Evolutionary conservation across 2,329 filamentous ascomycete species (phyloP), one percentile per base, ranked within the genome.

Genomic region (Bipolaris victoriae): DNA sequence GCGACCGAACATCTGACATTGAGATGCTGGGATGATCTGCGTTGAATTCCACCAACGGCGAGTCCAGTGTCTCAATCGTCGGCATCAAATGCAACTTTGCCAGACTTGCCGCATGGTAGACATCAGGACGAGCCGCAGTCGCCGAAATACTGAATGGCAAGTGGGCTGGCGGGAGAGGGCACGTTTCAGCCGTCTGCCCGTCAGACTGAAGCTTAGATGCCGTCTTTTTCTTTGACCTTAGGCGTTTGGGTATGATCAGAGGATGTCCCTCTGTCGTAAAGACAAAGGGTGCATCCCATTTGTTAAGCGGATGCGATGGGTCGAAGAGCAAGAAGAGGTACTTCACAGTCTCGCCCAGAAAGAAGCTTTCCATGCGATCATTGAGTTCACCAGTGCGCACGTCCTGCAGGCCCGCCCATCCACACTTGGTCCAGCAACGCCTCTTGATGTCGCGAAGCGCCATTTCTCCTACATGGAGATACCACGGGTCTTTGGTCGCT

Each of bases 281-380:
- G 13, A 99, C 94, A 74, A 90, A 96, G 0, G 93, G 87, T 0
- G 88, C 88, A 76, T 98, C 95, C 37, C 96, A 80, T 18, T 86
- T 88, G 76, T 98, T 98, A 40, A 99, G 79, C 0, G 93, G 92
- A 77, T 98, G 95, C 13, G 88, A 84, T 4, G 88, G 84, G 64
- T 96, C 91, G 75, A 96, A 98, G 2, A 98, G 85, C 52, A 99
- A 80, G 74, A 96, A 98, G 61, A 99, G 82, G 75, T 99, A 99
- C 77, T 98, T 97, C 43, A 92, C 89, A 1, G 95, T 99, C 77
- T 99, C 95, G 13, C 95, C 94, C 1, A 99, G 83, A 71, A 98
- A 98, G 82, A 98, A 99, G 74, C 94, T 98, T 77, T 99, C 95
- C 95, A 98, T 98, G 33, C 95, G 89, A 74, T 99, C 93, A 66